These are phyloP conservation scores for Rutstroemia sp. DNA, from an alignment of 2,329 filamentous ascomycete genomes.

Conservation along the genomic window DNA sequence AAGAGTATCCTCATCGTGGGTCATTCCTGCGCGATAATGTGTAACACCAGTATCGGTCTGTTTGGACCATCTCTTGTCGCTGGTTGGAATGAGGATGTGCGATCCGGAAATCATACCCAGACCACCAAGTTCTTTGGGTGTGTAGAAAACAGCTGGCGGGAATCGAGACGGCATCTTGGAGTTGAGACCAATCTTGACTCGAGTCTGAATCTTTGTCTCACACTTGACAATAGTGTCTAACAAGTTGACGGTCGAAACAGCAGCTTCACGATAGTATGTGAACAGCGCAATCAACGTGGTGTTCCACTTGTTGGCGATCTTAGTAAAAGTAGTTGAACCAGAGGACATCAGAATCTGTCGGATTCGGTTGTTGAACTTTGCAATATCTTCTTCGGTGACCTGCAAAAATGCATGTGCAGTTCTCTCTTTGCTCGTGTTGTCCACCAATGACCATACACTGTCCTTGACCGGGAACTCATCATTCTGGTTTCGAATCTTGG, in stretches of 20 bases:
- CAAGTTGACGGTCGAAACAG: constrained; percentile 87
- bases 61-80: constrained; percentile 97
- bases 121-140: constrained; percentile 93
- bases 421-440: constrained; percentile 93
- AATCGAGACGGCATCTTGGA: constrained; percentile 99
- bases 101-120: constrained; percentile 98
- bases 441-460: constrained; percentile 94
- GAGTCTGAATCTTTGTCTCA: constrained; percentile 97
- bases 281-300: constrained; percentile 94
- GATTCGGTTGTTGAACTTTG: constrained; percentile 99
- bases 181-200: constrained; percentile 97
- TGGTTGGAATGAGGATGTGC: constrained; percentile 93
- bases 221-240: constrained; percentile 98
- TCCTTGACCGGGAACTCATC: constrained; percentile 98
- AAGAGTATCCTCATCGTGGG: constrained; percentile 92
- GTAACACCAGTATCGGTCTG: constrained; percentile 97
- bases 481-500: constrained; percentile 89
- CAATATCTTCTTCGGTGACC: constrained; percentile 94
- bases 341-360: constrained; percentile 98
- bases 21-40: constrained; percentile 96
- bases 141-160: constrained; percentile 97
- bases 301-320: constrained; percentile 99
- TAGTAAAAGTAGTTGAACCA: constrained; percentile 98
- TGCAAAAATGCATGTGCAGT: constrained; percentile 97
- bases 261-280: constrained; percentile 96